Percentiles rank a stretch among this genome's conserved stretches.
These are phyloP conservation scores for Trypanosoma scelopori DNA, from an alignment of 208 protist genomes.

Conservation along the genomic window DNA sequence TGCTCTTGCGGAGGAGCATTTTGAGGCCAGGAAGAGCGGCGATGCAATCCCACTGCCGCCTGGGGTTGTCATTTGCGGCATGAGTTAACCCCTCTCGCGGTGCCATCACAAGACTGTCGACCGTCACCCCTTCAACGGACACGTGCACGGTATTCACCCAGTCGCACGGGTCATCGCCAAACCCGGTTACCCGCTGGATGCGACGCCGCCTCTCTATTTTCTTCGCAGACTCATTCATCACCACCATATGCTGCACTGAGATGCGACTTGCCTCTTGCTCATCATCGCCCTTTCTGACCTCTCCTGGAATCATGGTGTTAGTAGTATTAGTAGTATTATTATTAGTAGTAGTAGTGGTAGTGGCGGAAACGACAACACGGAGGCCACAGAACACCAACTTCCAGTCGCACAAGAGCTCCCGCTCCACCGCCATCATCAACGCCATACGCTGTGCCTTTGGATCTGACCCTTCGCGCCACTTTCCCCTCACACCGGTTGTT, in stretches of 20 bases:
- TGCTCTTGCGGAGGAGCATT: constrained; percentile 23
- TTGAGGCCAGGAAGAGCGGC: background rate
- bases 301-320: no score
- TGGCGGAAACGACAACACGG: constrained; percentile 28
- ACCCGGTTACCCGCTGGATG: constrained; percentile 5
- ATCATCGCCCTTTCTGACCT: background rate
- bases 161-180: constrained; percentile 32
- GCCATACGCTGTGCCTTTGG: constrained; percentile 7
- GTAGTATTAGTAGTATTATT: background rate
- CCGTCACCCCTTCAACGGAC: constrained; percentile 15
- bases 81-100: no score
- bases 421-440: constrained; percentile 32
- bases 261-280: constrained; percentile 3
- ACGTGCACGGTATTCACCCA: constrained; percentile 38
- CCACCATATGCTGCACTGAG: background rate
- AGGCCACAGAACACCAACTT: constrained; percentile 18
- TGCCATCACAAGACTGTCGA: constrained; percentile 21
- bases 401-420: constrained; percentile 35
- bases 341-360: background rate
- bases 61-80: background rate
- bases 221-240: constrained; percentile 10
- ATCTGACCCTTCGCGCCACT: background rate
- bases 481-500: background rate
- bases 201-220: constrained; percentile 10
- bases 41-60: constrained; percentile 5